phyloP scores from a whole-genome alignment of 2,329 filamentous ascomycete species.

The Hypoxylon rubiginosum region DNA sequence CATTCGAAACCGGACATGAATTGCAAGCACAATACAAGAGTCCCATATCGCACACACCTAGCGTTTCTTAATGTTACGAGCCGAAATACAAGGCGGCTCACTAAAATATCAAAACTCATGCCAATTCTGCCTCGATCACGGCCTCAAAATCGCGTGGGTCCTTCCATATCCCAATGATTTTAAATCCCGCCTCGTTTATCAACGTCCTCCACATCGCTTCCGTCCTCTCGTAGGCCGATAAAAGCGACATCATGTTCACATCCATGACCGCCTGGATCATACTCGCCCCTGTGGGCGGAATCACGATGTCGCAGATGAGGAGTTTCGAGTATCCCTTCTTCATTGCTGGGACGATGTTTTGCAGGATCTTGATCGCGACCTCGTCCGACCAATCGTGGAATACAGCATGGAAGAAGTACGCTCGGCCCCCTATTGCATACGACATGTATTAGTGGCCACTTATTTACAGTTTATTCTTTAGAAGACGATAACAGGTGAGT shows the following conservation, averaged over 20 bases:
- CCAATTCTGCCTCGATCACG: slow-evolving; percentile 44
- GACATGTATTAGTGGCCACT: background rate
- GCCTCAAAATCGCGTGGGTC: slow-evolving; percentile 39
- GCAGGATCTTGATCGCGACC: slow-evolving; percentile 51
- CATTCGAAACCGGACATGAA: no score
- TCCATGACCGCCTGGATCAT: slow-evolving; percentile 40
- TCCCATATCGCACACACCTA: background rate
- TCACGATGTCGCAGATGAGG: slow-evolving; percentile 58
- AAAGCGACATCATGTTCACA: slow-evolving; percentile 40
- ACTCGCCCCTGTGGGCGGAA: slow-evolving; percentile 54
- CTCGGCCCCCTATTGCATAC: slow-evolving; percentile 45
- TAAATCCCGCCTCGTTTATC: slow-evolving; percentile 38
- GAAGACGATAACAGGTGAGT: background rate
- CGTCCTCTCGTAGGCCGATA: slow-evolving; percentile 42
- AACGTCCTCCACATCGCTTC: slow-evolving; percentile 40
- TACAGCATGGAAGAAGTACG: slow-evolving; percentile 53
- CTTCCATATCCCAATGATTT: slow-evolving; percentile 39
- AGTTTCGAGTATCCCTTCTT: slow-evolving; percentile 56
- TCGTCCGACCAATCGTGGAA: slow-evolving; percentile 59
- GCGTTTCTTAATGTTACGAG: background rate
- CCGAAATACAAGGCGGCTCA: background rate
- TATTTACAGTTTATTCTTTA: background rate
- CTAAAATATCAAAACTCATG: slow-evolving; percentile 16
- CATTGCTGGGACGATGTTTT: slow-evolving; percentile 50
- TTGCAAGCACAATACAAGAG: background rate